Evolutionary conservation across 345 rosid species (phyloP).

Genomic region (Psidium guajava): DNA sequence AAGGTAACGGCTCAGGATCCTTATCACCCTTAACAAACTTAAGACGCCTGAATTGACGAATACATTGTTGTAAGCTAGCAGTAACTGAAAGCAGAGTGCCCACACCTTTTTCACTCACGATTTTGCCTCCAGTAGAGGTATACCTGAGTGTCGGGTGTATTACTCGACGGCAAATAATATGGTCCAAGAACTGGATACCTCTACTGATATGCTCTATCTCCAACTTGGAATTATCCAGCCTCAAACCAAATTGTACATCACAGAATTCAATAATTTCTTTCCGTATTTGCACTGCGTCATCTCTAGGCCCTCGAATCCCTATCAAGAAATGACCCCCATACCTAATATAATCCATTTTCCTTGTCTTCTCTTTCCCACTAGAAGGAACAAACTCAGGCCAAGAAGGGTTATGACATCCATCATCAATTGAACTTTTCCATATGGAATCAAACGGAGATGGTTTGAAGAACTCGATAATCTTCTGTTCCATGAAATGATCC

Average conservation of each 20-base stretch:
- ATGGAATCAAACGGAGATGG: constrained; percentile 75
- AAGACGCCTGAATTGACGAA: constrained; percentile 67
- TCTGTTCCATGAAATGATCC: constrained; percentile 71
- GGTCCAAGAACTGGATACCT: constrained; percentile 90
- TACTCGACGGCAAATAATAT: constrained; percentile 69
- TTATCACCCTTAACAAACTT: constrained; percentile 83
- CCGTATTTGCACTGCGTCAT: constrained; percentile 56
- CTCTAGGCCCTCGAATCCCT: constrained; percentile 91
- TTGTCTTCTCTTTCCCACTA: constrained; percentile 78
- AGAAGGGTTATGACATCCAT: constrained; percentile 88
- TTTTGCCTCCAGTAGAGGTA: constrained; percentile 68
- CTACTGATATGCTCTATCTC: constrained; percentile 84
- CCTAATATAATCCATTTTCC: constrained; percentile 91
- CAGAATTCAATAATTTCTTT: constrained; percentile 68
- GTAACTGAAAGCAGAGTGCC: constrained; percentile 94
- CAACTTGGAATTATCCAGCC: constrained; percentile 60
- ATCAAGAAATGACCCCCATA: constrained; percentile 83
- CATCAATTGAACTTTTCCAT: constrained; percentile 80
- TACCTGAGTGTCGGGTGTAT: constrained; percentile 83
- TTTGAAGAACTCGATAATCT: constrained; percentile 52
- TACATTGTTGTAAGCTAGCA: constrained; percentile 79
- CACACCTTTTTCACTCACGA: constrained; percentile 77
- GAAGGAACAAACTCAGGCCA: constrained; percentile 99
- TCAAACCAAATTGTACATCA: constrained; percentile 41
- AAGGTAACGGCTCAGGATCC: constrained; percentile 95